Conservation (phyloP, 2,329 filamentous ascomycete genomes). For the Pyrenochaeta sp. region DNA sequence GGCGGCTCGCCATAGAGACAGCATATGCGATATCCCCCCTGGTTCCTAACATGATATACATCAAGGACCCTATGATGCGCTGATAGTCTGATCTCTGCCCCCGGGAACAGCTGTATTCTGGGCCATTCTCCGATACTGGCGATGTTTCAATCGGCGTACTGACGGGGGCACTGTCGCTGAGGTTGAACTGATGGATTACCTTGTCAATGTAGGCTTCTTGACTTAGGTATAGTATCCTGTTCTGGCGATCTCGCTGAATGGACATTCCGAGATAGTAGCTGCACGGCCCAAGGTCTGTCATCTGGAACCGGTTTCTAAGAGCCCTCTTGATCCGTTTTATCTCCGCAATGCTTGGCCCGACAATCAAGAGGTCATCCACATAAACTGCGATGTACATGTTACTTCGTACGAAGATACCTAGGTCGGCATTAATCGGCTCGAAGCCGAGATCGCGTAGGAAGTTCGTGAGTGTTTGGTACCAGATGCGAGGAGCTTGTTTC, state of each 20-base stretch:
- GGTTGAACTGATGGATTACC: constrained; percentile 1
- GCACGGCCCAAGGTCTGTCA: constrained; percentile 29
- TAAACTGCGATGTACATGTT: constrained; percentile 31
- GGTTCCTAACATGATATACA: neutral
- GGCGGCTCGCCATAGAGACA: constrained; percentile 17
- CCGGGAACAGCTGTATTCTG: too few relatives aligned
- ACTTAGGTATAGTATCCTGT: neutral
- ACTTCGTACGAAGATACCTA: constrained; percentile 19
- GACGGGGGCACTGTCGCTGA: too few relatives aligned
- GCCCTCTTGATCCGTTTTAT: constrained; percentile 23
- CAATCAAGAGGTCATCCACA: constrained; percentile 40
- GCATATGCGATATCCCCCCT: constrained; percentile 23
- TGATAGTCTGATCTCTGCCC: too few relatives aligned
- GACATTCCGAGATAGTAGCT: constrained; percentile 35
- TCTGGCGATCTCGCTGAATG: constrained; percentile 18
- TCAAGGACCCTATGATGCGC: too few relatives aligned
- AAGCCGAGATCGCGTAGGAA: constrained; percentile 27
- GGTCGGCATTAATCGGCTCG: constrained; percentile 6
- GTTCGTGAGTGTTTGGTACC: constrained; percentile 26
- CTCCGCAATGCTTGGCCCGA: constrained; percentile 8
- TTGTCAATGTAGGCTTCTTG: too few relatives aligned
- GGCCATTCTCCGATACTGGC: too few relatives aligned
- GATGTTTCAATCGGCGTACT: too few relatives aligned
- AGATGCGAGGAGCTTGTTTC: constrained; percentile 37
- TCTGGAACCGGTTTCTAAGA: constrained; percentile 28